Conservation (phyloP, 495 filamentous ascomycete species). For the Tuber melanosporum region DNA sequence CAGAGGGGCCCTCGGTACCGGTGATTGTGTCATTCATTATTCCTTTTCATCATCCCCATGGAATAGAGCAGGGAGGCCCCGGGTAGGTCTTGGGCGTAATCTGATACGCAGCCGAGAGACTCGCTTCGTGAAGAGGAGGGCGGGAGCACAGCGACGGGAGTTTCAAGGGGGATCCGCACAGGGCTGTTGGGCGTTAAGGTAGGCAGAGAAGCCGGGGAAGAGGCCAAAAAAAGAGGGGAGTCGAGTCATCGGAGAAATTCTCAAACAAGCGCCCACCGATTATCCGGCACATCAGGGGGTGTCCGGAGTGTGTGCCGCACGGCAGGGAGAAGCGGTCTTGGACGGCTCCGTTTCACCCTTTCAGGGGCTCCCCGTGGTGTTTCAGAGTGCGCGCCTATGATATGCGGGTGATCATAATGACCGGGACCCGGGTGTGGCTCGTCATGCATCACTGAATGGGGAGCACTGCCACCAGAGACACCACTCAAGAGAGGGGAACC, state of each 20-base stretch:
- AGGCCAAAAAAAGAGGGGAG: not conserved
- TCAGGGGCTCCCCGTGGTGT: not conserved
- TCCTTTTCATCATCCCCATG: not conserved
- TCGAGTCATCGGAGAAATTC: not conserved
- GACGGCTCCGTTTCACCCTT: not conserved
- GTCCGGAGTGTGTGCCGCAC: not conserved
- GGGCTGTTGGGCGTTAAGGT: not conserved
- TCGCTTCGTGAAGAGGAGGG: not conserved
- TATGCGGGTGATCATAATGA: not conserved
- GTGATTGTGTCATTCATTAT: not conserved
- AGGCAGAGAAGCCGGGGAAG: not conserved
- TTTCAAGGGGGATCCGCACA: conserved; percentile 6
- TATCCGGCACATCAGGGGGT: not conserved
- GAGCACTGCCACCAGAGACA: not conserved
- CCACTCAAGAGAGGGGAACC: not conserved
- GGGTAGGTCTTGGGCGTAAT: not conserved
- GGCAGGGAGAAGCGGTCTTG: not conserved
- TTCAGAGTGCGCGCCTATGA: not conserved
- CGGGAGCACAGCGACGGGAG: not conserved
- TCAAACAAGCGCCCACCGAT: not conserved
- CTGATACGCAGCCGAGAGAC: not conserved
- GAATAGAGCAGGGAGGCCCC: not conserved
- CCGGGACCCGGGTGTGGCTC: not conserved
- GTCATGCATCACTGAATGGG: not conserved
- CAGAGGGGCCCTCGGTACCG: not conserved